A percentile compares a stretch with the other conserved stretches of the same genome.
phyloP scores from a whole-genome alignment of 345 rosid species.

The Salix brachista region DNA sequence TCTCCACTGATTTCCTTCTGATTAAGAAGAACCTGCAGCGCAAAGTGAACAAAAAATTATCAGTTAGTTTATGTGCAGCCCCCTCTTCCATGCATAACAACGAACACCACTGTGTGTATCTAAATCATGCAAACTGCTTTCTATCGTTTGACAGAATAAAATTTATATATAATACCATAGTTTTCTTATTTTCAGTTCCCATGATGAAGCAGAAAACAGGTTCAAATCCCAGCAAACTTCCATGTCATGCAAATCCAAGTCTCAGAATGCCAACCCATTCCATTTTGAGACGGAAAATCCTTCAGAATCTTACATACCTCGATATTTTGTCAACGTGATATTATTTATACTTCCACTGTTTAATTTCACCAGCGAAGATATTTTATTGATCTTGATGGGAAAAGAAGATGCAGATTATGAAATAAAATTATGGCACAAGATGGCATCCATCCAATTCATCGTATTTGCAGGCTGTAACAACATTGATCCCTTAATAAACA shows the following conservation, averaged over 20 bases:
- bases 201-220: background rate
- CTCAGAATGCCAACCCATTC: background rate
- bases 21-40: constrained; percentile 64
- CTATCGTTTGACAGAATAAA: background rate
- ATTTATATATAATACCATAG: background rate
- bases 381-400: background rate
- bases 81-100: background rate
- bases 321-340: background rate
- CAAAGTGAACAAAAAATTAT: background rate
- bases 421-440: background rate
- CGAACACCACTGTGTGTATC: background rate
- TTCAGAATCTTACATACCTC: background rate
- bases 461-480: background rate
- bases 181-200: background rate
- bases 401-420: background rate
- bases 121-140: background rate
- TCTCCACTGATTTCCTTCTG: constrained; percentile 76
- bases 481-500: background rate
- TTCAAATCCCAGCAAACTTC: background rate
- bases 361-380: background rate
- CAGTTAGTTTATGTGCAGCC: background rate
- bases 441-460: background rate
- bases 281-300: background rate
- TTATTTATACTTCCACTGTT: background rate
- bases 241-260: background rate